Conservation (phyloP, 1,284 basidiomycete genomes). For the Leccinum pachyderme region DNA sequence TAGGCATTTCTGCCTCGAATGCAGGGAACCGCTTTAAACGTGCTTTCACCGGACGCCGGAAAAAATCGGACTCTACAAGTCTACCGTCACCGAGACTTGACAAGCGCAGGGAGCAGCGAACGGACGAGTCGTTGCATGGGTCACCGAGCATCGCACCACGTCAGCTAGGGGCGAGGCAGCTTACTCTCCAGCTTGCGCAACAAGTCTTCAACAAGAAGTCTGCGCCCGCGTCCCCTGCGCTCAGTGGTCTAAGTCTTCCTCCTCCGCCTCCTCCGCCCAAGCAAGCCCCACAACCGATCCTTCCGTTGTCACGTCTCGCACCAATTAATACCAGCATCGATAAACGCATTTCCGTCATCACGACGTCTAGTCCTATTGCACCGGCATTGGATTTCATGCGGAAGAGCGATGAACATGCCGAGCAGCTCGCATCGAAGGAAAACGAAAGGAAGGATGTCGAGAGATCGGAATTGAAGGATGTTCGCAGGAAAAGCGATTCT, state of each 20-base stretch:
- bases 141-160: slow-evolving; percentile 26
- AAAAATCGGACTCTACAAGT: slow-evolving; percentile 54
- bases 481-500: slow-evolving; percentile 72
- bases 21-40: slow-evolving; percentile 59
- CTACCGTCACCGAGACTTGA: slow-evolving; percentile 29
- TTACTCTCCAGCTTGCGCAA: slow-evolving; percentile 41
- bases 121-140: slow-evolving; percentile 21
- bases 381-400: slow-evolving; percentile 36
- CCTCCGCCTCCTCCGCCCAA: slow-evolving; percentile 39
- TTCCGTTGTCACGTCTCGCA: slow-evolving; percentile 13
- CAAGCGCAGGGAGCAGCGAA: slow-evolving; percentile 28
- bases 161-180: slow-evolving; percentile 30
- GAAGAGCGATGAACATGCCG: slow-evolving; percentile 30
- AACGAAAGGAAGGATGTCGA: slow-evolving; percentile 33
- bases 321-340: slow-evolving; percentile 31
- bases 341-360: slow-evolving; percentile 30
- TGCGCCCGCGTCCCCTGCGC: slow-evolving; percentile 29
- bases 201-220: slow-evolving; percentile 43
- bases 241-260: slow-evolving; percentile 24
- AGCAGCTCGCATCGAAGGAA: slow-evolving; percentile 23
- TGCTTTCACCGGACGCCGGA: slow-evolving; percentile 59
- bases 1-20: slow-evolving; percentile 22
- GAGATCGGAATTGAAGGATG: slow-evolving; percentile 59
- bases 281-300: slow-evolving; percentile 15
- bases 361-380: slow-evolving; percentile 34